phyloP scores from a whole-genome alignment of 2,329 filamentous ascomycete genomes.

The Dryadomyces sulphureus region DNA sequence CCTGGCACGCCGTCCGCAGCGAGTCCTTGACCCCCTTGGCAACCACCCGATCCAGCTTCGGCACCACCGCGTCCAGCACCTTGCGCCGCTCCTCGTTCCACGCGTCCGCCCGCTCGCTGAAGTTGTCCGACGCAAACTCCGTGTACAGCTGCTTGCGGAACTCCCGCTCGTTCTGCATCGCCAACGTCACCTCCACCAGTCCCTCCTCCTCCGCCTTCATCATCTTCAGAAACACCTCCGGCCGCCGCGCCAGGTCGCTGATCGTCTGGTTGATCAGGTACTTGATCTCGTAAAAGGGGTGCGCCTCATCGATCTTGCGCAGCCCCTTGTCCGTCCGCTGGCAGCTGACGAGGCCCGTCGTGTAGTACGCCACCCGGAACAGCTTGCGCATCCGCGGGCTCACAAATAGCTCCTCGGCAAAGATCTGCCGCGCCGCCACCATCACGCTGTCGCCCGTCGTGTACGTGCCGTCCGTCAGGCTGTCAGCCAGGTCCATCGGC shows the following conservation, averaged over 20 bases:
- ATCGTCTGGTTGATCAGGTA: constrained; percentile 87
- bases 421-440: constrained; percentile 70
- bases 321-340: constrained; percentile 86
- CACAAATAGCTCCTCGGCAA: constrained; percentile 75
- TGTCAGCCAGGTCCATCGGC: constrained; percentile 79
- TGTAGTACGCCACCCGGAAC: constrained; percentile 71
- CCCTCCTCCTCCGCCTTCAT: constrained; percentile 92
- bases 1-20: constrained; percentile 84
- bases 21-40: constrained; percentile 90
- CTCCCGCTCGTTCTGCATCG: constrained; percentile 58
- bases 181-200: constrained; percentile 70
- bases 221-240: constrained; percentile 92
- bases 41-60: constrained; percentile 71
- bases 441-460: constrained; percentile 62
- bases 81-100: constrained; percentile 86
- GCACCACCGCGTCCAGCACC: constrained; percentile 66
- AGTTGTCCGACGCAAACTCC: constrained; percentile 88
- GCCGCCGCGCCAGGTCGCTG: constrained; percentile 62
- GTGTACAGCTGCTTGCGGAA: constrained; percentile 65
- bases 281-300: constrained; percentile 96
- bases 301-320: constrained; percentile 83
- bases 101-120: constrained; percentile 83
- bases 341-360: constrained; percentile 72
- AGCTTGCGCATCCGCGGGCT: constrained; percentile 83
- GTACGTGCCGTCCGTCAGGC: constrained; percentile 58